Evolutionary conservation across 1,284 basidiomycete genomes (phyloP), one percentile per base, ranked within the genome.

Genomic region (Pascua sp.): DNA sequence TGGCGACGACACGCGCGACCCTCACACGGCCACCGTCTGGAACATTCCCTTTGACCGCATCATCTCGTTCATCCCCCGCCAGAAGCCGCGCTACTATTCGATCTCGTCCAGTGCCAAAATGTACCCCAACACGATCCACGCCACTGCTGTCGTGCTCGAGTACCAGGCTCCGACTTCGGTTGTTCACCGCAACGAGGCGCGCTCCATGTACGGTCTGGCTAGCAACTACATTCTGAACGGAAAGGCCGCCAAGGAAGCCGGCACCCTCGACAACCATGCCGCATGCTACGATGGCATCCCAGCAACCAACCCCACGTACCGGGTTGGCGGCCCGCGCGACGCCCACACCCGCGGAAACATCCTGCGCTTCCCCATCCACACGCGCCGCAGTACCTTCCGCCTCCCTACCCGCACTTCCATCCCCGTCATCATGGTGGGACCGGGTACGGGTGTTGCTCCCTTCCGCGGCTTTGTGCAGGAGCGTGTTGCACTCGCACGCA

Each of bases 381-480:
- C 98, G 56, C 85, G 96, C 59, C 85, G 96, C 53, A 95, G 91
- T 24, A 98, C 93, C 11, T 98, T 98, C 86, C 84, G 95, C 55
- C 80, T 98, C 57, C 95, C 95, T 7, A 98, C 95, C 13, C 92
- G 91, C 73, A 95, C 95, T 53, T 97, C 96, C 83, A 94, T 91
- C 60, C 95, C 95, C 3, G 88, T 98, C 57, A 93, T 98, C 77
- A 98, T 98, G 95, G 86, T 98, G 73, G 95, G 95, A 53, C 95
- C 95, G 57, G 95, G 95, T 56, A 98, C 94, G 60, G 92, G 93
- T 81, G 92, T 98, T 53, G 95, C 95, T 40, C 95, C 95, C 15
- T 98, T 98, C 90, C 89, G 95, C 60, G 93, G 93, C 1, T 98
- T 98, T 75, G 85, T 98, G 8, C 96, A 98, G 80, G 95, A 98